Evolutionary conservation across 371 early-diverging fungal genomes (phyloP), one percentile per base, ranked within the genome.

Genomic region (Syncephalis plumigaleata): DNA sequence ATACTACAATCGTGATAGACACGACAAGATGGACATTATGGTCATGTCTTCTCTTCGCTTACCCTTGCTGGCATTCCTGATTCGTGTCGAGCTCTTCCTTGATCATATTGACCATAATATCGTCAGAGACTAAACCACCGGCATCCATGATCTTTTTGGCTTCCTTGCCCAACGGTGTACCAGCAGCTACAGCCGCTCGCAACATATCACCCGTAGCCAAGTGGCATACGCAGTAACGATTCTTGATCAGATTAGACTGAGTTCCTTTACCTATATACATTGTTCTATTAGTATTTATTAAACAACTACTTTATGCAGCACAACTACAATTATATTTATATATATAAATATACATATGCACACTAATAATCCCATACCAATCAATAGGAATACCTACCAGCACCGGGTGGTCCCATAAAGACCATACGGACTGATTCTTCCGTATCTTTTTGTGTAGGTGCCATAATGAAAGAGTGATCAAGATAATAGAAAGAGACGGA

Each of bases 181-280:
- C 91, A 53, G 84, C 82, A 17, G 83, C 60, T 47, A 95, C 92
- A 55, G 95, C 98, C 42, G 90, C 92, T 46, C 99, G 80, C 48
- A 99, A 78, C 91, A 99, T 94, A 65, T 99, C 99, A 45, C 98
- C 98, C 31, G 98, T 96, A 25, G 97, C 91, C 64, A 98, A 77
- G 67, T 99, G 99, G 68, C 91, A 91, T 49, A 88, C 73, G 59
- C 84, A 87, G 78, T 73, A 93, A 65, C 80, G 74, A 18, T 95
- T 88, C 77, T 90, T 87, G 71, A 97, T 89, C 46, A 67, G 68
- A 47, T 92, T 92, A 21, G 95, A 84, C 75, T 97, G 97, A 49
- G 98, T 98, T 37, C 98, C 99, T 77, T 98, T 98, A 47, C 94
- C 92, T 70, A 52, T 42, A 39, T 17, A 38, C 25, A 39, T 9